phyloP scores from a whole-genome alignment of 208 protist species.

The Balamuthia mandrillaris region DNA sequence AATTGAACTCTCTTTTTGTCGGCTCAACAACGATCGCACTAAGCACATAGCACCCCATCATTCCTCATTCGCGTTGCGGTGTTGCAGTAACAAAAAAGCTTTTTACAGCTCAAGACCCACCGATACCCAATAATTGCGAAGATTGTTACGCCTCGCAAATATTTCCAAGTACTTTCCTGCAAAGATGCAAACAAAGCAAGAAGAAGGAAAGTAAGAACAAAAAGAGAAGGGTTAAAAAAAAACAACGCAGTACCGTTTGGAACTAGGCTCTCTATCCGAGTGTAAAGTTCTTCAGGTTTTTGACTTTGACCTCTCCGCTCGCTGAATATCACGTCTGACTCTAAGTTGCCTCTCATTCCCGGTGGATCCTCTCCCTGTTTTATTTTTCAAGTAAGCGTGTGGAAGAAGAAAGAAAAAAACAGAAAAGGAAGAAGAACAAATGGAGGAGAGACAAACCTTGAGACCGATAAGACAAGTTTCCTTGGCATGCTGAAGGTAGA shows the following conservation, averaged over 20 bases:
- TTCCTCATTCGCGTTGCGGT: too few relatives aligned
- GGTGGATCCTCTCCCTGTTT: slow-evolving; percentile 46
- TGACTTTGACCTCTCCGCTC: slow-evolving; percentile 64
- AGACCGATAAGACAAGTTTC: slow-evolving; percentile 69
- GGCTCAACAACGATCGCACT: too few relatives aligned
- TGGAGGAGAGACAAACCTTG: slow-evolving; percentile 51
- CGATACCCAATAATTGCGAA: slow-evolving; percentile 69
- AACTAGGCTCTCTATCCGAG: slow-evolving; percentile 63
- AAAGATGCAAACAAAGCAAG: neutral
- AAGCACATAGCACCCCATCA: too few relatives aligned
- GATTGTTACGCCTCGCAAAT: slow-evolving; percentile 69
- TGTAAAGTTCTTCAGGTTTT: slow-evolving; percentile 71
- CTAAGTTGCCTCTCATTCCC: neutral
- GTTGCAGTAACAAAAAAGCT: too few relatives aligned
- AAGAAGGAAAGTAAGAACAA: neutral
- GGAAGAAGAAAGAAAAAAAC: neutral
- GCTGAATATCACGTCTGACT: slow-evolving; percentile 63
- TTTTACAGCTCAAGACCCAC: slow-evolving; percentile 71
- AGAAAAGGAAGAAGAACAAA: neutral
- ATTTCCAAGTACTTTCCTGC: slow-evolving; percentile 70
- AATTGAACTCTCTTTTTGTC: too few relatives aligned
- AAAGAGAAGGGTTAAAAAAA: neutral
- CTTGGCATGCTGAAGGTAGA: slow-evolving; percentile 74
- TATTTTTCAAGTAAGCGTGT: neutral
- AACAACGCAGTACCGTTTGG: slow-evolving; percentile 55